Evolutionary conservation across 139 green algal species (phyloP), one percentile per base, ranked within the genome.

Genomic region (Spirogloea muscicola): DNA sequence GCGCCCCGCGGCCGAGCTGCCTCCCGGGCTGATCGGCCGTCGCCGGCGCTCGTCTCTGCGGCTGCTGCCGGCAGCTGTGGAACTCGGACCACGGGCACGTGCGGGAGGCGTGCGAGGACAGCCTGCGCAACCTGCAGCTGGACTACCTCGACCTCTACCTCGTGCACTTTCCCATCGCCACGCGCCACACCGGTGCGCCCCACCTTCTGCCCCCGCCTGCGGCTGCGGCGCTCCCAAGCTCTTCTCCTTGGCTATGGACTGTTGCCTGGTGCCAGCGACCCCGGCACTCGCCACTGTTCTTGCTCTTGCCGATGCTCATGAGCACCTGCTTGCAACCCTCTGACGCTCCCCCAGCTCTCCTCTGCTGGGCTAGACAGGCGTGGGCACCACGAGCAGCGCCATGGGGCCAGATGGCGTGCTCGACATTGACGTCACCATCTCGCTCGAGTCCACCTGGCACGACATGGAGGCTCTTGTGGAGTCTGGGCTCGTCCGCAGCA

Each of bases 81-180:
- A 82, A 74, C 67, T 76, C 10, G 10, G 73, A 81, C 49, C 73
- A 81, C 48, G 73, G 31, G 2, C 82, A 79, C 29, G 84, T 90
- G 37, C 82, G 83, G 42, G 41, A 58, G 4, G 91, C 88, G 3
- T 85, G 78, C 40, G 48, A 89, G 44, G 49, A 87, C 62, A 84
- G 77, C 0, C 55, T 97, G 51, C 68, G 78, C 49, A 86, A 94
- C 38, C 81, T 96, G 59, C 89, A 87, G 2, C 74, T 92, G 39
- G 57, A 84, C 40, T 87, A 93, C 57, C 70, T 96, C 31, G 92
- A 96, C 68, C 74, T 96, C 1, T 97, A 94, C 79, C 82, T 95
- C 41, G 68, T 95, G 40, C 91, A 96, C 76, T 96, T 83, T 58
- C 76, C 76, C 33, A 78, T 83, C 51, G 69, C 69, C 42, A 77